Conservation (phyloP, 1,284 basidiomycete genomes). For the Ceratobasidium sp. region DNA sequence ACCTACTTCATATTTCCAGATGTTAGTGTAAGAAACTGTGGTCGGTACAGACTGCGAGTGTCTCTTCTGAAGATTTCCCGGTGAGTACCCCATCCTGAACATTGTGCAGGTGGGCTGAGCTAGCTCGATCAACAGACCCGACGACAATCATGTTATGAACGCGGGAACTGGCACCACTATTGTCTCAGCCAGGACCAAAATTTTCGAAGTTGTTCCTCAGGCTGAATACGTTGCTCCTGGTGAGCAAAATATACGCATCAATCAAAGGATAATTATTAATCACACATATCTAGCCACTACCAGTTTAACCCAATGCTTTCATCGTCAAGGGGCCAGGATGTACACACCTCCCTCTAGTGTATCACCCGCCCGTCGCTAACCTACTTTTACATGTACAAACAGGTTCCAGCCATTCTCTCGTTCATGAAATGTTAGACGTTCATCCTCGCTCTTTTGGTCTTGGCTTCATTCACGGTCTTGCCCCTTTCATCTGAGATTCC, state of each 20-base stretch:
- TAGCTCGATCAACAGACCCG: neutral
- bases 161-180: constrained; percentile 67
- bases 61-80: constrained; percentile 78
- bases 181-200: constrained; percentile 72
- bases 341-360: constrained; percentile 52
- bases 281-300: constrained; percentile 52
- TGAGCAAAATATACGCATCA: constrained; percentile 58
- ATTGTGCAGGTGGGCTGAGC: constrained; percentile 12
- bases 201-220: constrained; percentile 80
- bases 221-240: constrained; percentile 80
- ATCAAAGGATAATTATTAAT: constrained; percentile 13
- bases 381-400: constrained; percentile 38
- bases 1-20: constrained; percentile 91
- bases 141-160: constrained; percentile 41
- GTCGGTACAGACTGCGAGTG: constrained; percentile 79
- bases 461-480: neutral
- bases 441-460: constrained; percentile 19
- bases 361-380: constrained; percentile 41
- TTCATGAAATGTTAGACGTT: constrained; percentile 22
- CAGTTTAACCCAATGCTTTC: constrained; percentile 69
- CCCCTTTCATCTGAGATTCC: neutral
- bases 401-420: constrained; percentile 42
- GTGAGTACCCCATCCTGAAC: constrained; percentile 61
- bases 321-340: constrained; percentile 82
- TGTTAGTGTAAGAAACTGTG: constrained; percentile 81